Evolutionary conservation across 2,329 filamentous ascomycete species (phyloP).

Genomic region (Exserohilum rostratum): DNA sequence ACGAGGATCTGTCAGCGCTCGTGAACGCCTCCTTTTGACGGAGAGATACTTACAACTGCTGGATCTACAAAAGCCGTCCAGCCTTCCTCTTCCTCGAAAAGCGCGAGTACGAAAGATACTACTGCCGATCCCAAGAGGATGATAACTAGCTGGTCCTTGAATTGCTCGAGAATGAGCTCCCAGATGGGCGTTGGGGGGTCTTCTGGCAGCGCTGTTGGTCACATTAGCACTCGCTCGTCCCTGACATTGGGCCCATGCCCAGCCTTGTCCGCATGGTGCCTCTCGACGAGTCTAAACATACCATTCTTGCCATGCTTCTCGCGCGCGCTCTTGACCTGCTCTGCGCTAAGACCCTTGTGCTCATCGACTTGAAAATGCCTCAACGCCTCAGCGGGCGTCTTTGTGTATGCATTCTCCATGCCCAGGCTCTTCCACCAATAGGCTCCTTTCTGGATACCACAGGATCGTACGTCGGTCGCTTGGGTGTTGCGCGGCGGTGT

Average conservation of each 20-base stretch:
- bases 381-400: conserved; percentile 57
- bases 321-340: conserved; percentile 55
- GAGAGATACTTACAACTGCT: conserved; percentile 72
- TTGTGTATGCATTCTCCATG: conserved; percentile 63
- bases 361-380: conserved; percentile 60
- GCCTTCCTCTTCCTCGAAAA: conserved; percentile 91
- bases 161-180: conserved; percentile 97
- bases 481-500: conserved; percentile 8
- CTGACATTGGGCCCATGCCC: not conserved
- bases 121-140: conserved; percentile 92
- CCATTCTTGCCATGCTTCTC: conserved; percentile 62
- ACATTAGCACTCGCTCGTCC: conserved; percentile 9
- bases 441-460: conserved; percentile 1
- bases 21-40: not conserved
- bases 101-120: conserved; percentile 88
- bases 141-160: conserved; percentile 97
- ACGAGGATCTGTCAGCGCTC: conserved; percentile 18
- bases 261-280: not conserved
- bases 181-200: conserved; percentile 95
- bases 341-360: conserved; percentile 56
- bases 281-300: conserved; percentile 34
- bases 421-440: conserved; percentile 14
- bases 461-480: not conserved
- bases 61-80: conserved; percentile 99
- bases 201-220: conserved; percentile 70